A percentile compares a stretch with the other conserved stretches of the same genome.
Conservation (phyloP, 306 rosid genomes). For the Sicyos edulis region DNA sequence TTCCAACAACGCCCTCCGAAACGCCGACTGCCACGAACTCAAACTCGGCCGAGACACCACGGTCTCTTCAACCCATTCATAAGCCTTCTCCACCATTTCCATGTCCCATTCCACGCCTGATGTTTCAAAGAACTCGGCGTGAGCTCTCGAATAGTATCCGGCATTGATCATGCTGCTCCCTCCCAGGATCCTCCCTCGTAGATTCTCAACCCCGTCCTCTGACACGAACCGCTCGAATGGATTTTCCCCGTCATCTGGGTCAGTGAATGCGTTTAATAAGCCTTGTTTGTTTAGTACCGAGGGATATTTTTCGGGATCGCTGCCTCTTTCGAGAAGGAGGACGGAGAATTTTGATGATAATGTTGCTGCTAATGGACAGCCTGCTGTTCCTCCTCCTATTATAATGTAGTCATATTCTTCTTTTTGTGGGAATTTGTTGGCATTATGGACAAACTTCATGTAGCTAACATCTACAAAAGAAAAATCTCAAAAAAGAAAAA, state of each 20-base stretch:
- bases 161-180: constrained; percentile 28
- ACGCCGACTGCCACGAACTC: constrained; percentile 6
- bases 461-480: constrained; percentile 25
- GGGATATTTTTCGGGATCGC: not conserved
- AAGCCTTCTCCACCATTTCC: constrained; percentile 18
- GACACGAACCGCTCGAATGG: constrained; percentile 10
- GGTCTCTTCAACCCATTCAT: constrained; percentile 25
- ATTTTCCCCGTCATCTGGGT: not conserved
- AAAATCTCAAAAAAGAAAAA: too few relatives aligned
- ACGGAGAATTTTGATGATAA: constrained; percentile 23
- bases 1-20: constrained; percentile 19
- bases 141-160: constrained; percentile 24
- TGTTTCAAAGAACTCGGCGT: not conserved
- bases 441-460: constrained; percentile 22
- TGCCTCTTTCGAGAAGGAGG: constrained; percentile 31
- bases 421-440: not conserved
- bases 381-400: constrained; percentile 35
- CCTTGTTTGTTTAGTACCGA: not conserved
- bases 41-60: not conserved
- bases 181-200: constrained; percentile 27
- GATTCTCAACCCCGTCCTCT: constrained; percentile 24
- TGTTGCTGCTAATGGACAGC: constrained; percentile 36
- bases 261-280: not conserved
- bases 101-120: constrained; percentile 25
- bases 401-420: constrained; percentile 32